A percentile compares a stretch with the other conserved stretches of the same genome.
These are phyloP conservation scores for Chrysochromulina tobinii DNA, from an alignment of 78 protist genomes.

Conservation along the genomic window DNA sequence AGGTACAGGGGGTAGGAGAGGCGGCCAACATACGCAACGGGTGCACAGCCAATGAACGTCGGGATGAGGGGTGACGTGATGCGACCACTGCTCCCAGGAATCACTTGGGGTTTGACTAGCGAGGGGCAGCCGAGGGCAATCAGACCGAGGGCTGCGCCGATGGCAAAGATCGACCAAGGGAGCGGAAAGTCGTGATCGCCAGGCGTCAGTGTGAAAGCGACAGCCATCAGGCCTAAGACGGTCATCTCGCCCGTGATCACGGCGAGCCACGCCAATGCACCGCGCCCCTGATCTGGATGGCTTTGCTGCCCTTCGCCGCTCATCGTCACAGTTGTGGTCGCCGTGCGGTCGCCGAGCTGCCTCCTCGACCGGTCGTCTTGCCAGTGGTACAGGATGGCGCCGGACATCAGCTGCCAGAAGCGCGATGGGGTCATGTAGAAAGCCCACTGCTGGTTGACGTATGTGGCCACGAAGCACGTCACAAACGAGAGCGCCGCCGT, in stretches of 20 bases:
- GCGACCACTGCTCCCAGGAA: too few species aligned
- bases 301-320: too few species aligned
- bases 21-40: background rate
- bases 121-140: background rate
- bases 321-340: too few species aligned
- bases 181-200: background rate
- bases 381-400: background rate
- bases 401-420: background rate
- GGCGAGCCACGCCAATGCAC: background rate
- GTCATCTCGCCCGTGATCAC: background rate
- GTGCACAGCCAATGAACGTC: background rate
- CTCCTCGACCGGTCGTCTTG: too few species aligned
- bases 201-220: background rate
- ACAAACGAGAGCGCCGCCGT: too few species aligned
- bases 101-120: too few species aligned
- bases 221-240: background rate
- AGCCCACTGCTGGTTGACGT: background rate
- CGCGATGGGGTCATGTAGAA: constrained; percentile 3
- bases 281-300: too few species aligned
- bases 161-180: background rate
- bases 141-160: background rate
- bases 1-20: constrained; percentile 17
- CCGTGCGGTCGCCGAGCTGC: too few species aligned
- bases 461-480: too few species aligned
- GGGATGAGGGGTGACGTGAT: background rate